Percentiles rank a stretch among this genome's conserved stretches.
Evolutionary conservation across 2,329 filamentous ascomycete genomes (phyloP).

Genomic region (Talaromyces amestolkiae): DNA sequence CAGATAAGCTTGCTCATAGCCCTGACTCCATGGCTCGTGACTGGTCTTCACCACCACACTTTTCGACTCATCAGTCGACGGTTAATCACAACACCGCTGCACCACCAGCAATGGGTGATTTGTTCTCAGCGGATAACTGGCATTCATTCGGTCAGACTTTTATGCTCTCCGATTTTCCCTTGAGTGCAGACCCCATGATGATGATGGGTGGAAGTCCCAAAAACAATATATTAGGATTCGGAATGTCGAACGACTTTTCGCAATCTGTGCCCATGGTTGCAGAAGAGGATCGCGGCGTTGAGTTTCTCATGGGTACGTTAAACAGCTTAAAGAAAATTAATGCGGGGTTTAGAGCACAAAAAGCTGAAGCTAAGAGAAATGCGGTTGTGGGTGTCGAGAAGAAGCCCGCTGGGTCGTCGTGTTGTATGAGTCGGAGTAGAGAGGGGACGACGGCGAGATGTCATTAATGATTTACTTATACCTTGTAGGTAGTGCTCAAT

Average conservation of each 20-base stretch:
- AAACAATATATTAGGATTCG: not conserved
- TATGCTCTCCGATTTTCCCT: conserved; percentile 16
- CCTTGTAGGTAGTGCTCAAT: not conserved
- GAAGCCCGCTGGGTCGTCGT: conserved; percentile 10
- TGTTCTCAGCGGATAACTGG: not conserved
- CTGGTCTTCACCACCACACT: not conserved
- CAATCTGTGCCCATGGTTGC: conserved; percentile 15
- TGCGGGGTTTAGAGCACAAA: conserved; percentile 33
- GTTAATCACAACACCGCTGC: not conserved
- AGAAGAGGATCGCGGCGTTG: conserved; percentile 38
- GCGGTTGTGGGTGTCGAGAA: conserved; percentile 4
- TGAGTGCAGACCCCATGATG: conserved; percentile 18
- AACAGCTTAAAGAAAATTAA: conserved; percentile 47
- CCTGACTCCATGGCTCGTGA: conserved; percentile 7
- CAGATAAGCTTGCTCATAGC: conserved; percentile 6
- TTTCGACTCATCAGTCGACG: conserved; percentile 21
- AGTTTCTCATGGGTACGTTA: conserved; percentile 45
- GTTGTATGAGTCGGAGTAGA: conserved; percentile 13
- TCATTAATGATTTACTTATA: not conserved
- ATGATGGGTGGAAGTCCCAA: conserved; percentile 22
- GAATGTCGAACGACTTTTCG: not conserved
- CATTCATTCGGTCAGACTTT: conserved; percentile 4
- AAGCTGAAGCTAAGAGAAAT: not conserved
- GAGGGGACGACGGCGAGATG: not conserved
- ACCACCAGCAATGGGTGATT: not conserved